Conservation (phyloP, 2,329 filamentous ascomycete genomes). For the Alternaria sp. region DNA sequence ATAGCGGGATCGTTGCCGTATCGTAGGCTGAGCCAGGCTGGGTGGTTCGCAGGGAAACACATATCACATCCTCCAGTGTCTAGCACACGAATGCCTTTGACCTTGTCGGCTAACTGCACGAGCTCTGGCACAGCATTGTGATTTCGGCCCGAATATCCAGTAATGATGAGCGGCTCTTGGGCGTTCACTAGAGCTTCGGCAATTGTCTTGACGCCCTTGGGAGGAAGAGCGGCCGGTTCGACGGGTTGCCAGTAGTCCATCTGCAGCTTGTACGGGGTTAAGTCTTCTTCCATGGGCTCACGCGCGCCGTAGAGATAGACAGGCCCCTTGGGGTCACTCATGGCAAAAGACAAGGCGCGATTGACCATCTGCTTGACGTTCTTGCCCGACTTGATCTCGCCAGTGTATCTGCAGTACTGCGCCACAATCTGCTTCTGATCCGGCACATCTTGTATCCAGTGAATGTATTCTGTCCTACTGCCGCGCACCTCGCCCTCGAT, state of each 20-base stretch:
- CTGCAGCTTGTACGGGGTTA: slow-evolving; percentile 66
- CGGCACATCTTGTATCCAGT: slow-evolving; percentile 85
- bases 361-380: slow-evolving; percentile 93
- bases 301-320: slow-evolving; percentile 81
- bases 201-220: slow-evolving; percentile 65
- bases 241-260: slow-evolving; percentile 76
- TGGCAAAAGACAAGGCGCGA: slow-evolving; percentile 82
- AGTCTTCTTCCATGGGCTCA: slow-evolving; percentile 84
- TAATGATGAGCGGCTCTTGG: slow-evolving; percentile 72
- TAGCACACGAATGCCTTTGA: slow-evolving; percentile 74
- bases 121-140: slow-evolving; percentile 68
- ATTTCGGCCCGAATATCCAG: slow-evolving; percentile 76
- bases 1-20: slow-evolving; percentile 79
- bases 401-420: slow-evolving; percentile 86
- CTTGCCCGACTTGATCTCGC: slow-evolving; percentile 81
- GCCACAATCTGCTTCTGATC: slow-evolving; percentile 81
- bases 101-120: slow-evolving; percentile 71
- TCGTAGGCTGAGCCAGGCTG: slow-evolving; percentile 66
- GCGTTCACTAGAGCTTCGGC: slow-evolving; percentile 70
- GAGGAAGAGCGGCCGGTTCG: slow-evolving; percentile 69
- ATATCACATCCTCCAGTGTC: slow-evolving; percentile 82
- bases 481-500: slow-evolving; percentile 79
- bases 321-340: slow-evolving; percentile 77
- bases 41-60: slow-evolving; percentile 73
- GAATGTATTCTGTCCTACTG: slow-evolving; percentile 78